phyloP scores from a whole-genome alignment of 768 basidiomycete species.

The Amanita inopinata region DNA sequence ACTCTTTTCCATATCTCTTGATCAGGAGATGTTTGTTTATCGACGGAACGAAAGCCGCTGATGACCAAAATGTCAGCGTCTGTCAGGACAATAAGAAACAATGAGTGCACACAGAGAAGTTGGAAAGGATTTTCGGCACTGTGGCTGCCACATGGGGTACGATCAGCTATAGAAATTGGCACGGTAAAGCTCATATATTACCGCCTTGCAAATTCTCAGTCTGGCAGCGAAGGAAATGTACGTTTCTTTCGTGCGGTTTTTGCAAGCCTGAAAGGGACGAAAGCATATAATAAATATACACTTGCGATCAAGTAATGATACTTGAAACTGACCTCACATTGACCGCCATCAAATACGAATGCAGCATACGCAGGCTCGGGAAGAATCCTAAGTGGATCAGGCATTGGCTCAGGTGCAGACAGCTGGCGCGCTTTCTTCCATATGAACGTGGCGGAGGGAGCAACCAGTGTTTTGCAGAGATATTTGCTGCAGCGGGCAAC shows the following conservation, averaged over 20 bases:
- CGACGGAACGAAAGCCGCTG: background rate
- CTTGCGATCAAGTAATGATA: background rate
- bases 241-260: background rate
- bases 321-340: constrained; percentile 3
- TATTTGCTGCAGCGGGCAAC: constrained; percentile 48
- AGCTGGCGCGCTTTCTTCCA: constrained; percentile 44
- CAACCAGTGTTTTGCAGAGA: constrained; percentile 39
- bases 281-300: background rate
- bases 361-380: constrained; percentile 1
- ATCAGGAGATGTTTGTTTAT: background rate
- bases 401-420: constrained; percentile 15
- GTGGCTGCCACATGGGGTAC: background rate
- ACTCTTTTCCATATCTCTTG: background rate
- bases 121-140: background rate
- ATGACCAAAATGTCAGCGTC: background rate
- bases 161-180: background rate
- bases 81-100: background rate
- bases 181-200: background rate
- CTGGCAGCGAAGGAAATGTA: constrained; percentile 3
- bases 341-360: constrained; percentile 5
- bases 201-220: constrained; percentile 2
- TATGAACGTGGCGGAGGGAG: constrained; percentile 38
- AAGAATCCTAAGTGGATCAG: constrained; percentile 13
- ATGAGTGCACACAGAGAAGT: background rate
- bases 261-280: background rate